Conservation (phyloP, 352 stramenopile species). For the Globisporangium sylvaticum region DNA sequence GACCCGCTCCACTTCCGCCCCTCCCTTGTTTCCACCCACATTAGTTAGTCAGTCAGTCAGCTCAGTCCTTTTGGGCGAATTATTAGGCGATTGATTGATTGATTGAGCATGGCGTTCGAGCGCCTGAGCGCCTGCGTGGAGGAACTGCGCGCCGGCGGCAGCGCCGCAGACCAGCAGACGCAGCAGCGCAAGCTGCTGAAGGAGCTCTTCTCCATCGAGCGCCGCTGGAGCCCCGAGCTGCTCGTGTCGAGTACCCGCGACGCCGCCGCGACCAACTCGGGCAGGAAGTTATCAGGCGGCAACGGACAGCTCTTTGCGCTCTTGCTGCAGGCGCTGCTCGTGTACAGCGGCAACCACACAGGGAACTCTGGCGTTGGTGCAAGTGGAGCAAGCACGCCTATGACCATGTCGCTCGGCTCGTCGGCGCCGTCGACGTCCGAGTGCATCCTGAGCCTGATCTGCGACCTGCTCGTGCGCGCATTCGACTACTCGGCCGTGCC, state of each 20-base stretch:
- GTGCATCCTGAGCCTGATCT: slow-evolving; percentile 61
- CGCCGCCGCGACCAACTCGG: slow-evolving; percentile 11
- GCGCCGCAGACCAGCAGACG: slow-evolving; percentile 25
- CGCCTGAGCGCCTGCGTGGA: slow-evolving; percentile 47
- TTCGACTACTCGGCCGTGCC: slow-evolving; percentile 72
- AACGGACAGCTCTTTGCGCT: slow-evolving; percentile 54
- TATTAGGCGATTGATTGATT: background rate
- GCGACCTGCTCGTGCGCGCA: slow-evolving; percentile 60
- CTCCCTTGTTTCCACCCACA: background rate
- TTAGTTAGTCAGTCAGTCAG: too few species aligned
- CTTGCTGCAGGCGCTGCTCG: slow-evolving; percentile 58
- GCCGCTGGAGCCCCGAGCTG: slow-evolving; percentile 48
- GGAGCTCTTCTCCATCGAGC: slow-evolving; percentile 55
- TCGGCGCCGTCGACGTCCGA: slow-evolving; percentile 53
- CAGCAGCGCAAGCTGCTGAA: slow-evolving; percentile 39
- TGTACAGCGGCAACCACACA: slow-evolving; percentile 54
- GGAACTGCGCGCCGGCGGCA: slow-evolving; percentile 32
- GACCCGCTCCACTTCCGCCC: background rate
- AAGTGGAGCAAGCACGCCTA: slow-evolving; percentile 26
- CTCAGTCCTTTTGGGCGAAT: background rate
- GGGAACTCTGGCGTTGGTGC: slow-evolving; percentile 20
- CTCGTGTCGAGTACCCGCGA: slow-evolving; percentile 12
- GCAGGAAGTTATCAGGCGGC: slow-evolving; percentile 22
- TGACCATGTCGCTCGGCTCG: slow-evolving; percentile 53
- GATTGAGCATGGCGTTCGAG: slow-evolving; percentile 34